phyloP scores from a whole-genome alignment of 2,329 filamentous ascomycete genomes.

The Akanthomyces muscarius region DNA sequence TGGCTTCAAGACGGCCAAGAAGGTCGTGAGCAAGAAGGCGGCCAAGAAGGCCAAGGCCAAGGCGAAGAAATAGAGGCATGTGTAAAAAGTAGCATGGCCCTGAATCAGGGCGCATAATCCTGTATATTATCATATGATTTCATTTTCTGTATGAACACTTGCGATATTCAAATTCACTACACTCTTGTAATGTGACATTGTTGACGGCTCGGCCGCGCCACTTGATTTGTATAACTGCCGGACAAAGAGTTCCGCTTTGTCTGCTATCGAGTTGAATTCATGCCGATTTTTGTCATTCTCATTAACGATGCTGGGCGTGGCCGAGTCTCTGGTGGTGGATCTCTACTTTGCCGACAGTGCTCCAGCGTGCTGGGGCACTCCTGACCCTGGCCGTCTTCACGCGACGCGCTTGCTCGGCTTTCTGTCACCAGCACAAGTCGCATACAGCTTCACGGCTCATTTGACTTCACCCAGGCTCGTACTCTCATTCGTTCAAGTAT shows the following conservation, averaged over 20 bases:
- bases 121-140: conserved; percentile 11
- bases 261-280: too few species aligned
- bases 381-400: neutral
- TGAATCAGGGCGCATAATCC: neutral
- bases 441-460: neutral
- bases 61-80: conserved; percentile 25
- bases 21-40: conserved; percentile 33
- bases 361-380: neutral
- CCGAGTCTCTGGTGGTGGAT: neutral
- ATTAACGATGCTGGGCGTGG: neutral
- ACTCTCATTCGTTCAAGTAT: neutral
- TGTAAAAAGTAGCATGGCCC: conserved; percentile 1
- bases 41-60: conserved; percentile 32
- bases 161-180: neutral
- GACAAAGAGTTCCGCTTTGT: too few species aligned
- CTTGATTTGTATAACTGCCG: too few species aligned
- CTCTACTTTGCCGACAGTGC: neutral
- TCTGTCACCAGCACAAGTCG: neutral
- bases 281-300: neutral
- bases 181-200: neutral
- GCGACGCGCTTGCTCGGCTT: neutral
- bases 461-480: neutral
- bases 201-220: neutral
- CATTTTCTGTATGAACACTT: neutral
- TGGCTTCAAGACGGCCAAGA: conserved; percentile 26